phyloP scores from a whole-genome alignment of 2,329 filamentous ascomycete genomes.

The Graphiopsis chlorocephala region DNA sequence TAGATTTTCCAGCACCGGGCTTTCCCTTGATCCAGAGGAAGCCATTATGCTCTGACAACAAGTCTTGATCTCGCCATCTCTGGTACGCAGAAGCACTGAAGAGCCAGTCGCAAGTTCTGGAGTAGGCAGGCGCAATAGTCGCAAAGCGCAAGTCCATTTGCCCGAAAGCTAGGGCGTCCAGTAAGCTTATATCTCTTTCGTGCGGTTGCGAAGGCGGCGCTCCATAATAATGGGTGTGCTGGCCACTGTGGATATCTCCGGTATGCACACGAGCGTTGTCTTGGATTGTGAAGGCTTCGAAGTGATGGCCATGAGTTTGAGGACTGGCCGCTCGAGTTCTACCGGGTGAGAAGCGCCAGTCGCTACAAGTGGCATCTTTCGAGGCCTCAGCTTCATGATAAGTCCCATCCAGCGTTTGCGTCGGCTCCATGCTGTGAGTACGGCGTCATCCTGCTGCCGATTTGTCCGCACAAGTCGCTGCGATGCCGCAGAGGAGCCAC shows the following conservation, averaged over 20 bases:
- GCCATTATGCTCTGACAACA: constrained; percentile 21
- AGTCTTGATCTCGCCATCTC: constrained; percentile 37
- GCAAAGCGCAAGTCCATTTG: constrained; percentile 33
- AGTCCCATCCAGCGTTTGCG: neutral
- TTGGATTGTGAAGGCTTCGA: neutral
- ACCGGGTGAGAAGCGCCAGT: neutral
- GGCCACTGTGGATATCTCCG: neutral
- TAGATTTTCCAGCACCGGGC: constrained; percentile 40
- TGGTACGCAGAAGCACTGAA: constrained; percentile 35
- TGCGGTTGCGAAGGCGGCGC: too few relatives aligned
- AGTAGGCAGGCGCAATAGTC: constrained; percentile 39
- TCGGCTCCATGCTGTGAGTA: neutral
- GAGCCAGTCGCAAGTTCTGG: constrained; percentile 45
- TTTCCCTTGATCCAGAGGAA: constrained; percentile 43
- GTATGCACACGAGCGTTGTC: neutral
- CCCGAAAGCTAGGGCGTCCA: constrained; percentile 33
- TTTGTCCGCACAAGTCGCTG: neutral
- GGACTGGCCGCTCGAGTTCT: neutral
- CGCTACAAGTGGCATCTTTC: neutral
- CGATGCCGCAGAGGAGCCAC: neutral
- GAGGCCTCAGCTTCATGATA: neutral
- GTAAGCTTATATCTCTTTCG: neutral
- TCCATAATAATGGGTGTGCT: too few relatives aligned
- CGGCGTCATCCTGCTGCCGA: neutral
- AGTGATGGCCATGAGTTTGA: neutral